Evolutionary conservation across 257 asterid genomes (phyloP), one percentile per base, ranked within the genome.

Genomic region (Coffea eugenioides): DNA sequence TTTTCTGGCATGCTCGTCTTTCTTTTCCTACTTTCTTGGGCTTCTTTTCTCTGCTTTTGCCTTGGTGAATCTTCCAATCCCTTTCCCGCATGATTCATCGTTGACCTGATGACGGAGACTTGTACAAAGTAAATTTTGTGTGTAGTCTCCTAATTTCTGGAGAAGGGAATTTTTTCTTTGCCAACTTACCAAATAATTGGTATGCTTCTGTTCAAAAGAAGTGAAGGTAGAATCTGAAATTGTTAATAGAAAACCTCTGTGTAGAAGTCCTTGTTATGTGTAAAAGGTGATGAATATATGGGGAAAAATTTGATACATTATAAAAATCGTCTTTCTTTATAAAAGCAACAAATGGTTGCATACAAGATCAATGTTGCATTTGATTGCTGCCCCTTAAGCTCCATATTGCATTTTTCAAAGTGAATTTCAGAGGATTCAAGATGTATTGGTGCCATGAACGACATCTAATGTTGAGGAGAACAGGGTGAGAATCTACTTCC

Each of bases 101-200:
- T 21, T n/a, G 34, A 4, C 48, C 51, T 41, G 41, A 79, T 48
- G 43, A 49, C 6, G 59, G 51, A 76, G 73, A 39, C 75, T 59
- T 84, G 80, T 81, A 43, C 75, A 84, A 73, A 74, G 46, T 51
- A 77, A 27, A 15, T 43, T 69, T 39, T 77, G 75, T 73, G 76
- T 77, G 66, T 59, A 74, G 73, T 51, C 76, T 76, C 67, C 41
- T 64, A 78, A 57, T 68, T 83, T 27, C 61, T 75, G 74, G 74
- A 69, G 75, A 83, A 48, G 77, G 81, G 70, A 69, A 69, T 80
- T 8, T 69, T 65, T 71, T 46, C 31, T 82, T 52, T 54, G 46
- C 71, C 34, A 65, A 57, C 64, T 82, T 65, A 3, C 67, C 31
- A 52, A 77, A 71, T 77, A 82, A 69, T 46, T 10, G 70, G 73